Evolutionary conservation across 768 basidiomycete species (phyloP).

Genomic region (Suillus discolor): DNA sequence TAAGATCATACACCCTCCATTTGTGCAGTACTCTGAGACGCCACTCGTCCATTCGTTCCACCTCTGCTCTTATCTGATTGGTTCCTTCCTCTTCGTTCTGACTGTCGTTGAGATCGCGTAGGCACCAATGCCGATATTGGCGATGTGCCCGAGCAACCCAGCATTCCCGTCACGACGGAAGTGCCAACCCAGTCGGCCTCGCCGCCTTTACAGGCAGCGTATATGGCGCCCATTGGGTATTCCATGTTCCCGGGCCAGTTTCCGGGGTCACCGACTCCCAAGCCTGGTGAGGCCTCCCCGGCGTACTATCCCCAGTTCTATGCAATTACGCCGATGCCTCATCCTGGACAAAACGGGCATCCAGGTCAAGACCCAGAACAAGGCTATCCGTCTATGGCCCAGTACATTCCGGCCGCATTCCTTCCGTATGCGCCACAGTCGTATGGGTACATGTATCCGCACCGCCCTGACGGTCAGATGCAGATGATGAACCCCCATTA

Average conservation of each 20-base stretch:
- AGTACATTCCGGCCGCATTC: slow-evolving; percentile 51
- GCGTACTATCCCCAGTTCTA: slow-evolving; percentile 55
- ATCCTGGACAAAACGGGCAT: slow-evolving; percentile 40
- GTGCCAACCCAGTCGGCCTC: slow-evolving; percentile 45
- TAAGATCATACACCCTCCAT: slow-evolving; percentile 39
- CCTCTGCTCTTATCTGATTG: slow-evolving; percentile 8
- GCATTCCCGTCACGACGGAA: slow-evolving; percentile 44
- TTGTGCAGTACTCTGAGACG: slow-evolving; percentile 17
- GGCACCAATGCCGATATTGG: slow-evolving; percentile 51
- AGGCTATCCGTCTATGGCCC: slow-evolving; percentile 41
- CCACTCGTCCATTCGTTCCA: slow-evolving; percentile 4
- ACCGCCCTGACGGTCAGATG: slow-evolving; percentile 43
- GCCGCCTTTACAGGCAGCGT: slow-evolving; percentile 50
- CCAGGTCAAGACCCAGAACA: slow-evolving; percentile 44
- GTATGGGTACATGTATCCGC: slow-evolving; percentile 48
- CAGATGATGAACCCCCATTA: slow-evolving; percentile 38
- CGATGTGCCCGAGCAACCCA: slow-evolving; percentile 47
- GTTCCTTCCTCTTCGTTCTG: slow-evolving; percentile 34
- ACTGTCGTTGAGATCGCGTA: slow-evolving; percentile 59
- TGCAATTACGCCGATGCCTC: slow-evolving; percentile 44
- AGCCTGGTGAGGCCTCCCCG: slow-evolving; percentile 49
- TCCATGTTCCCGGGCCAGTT: slow-evolving; percentile 61
- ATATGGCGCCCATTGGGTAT: slow-evolving; percentile 54
- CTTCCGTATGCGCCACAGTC: slow-evolving; percentile 49
- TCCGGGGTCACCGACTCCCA: slow-evolving; percentile 47